These are phyloP conservation scores for Ophidiomyces ophidiicola DNA, from an alignment of 2,329 filamentous ascomycete species.

Conservation along the genomic window DNA sequence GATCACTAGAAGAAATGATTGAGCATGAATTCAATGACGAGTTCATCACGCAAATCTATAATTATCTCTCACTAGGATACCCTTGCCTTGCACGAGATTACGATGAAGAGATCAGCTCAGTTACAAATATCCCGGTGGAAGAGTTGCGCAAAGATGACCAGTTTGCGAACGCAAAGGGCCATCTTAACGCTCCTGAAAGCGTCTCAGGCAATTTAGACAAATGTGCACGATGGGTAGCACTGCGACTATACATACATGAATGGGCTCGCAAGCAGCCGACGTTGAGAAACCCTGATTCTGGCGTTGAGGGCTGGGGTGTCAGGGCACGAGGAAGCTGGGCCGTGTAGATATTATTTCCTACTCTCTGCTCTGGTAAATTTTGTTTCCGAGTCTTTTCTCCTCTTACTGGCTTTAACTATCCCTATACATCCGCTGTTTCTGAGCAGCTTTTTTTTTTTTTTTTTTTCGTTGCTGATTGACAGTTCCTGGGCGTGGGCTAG, in stretches of 20 bases:
- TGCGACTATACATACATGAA: slow-evolving; percentile 71
- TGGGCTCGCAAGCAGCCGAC: slow-evolving; percentile 81
- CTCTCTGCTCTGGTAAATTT: background rate
- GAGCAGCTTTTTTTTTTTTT: background rate
- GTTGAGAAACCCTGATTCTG: slow-evolving; percentile 45
- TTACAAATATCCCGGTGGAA: slow-evolving; percentile 55
- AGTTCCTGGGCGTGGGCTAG: too few species aligned
- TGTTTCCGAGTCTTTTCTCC: background rate
- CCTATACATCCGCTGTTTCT: too few species aligned
- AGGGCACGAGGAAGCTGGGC: slow-evolving; percentile 56
- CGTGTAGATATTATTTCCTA: slow-evolving; percentile 33
- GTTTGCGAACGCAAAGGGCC: slow-evolving; percentile 53
- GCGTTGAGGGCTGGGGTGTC: slow-evolving; percentile 55
- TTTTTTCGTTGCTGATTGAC: background rate
- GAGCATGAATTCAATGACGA: slow-evolving; percentile 62
- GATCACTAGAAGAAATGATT: slow-evolving; percentile 25
- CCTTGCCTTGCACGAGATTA: slow-evolving; percentile 71
- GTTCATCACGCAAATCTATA: slow-evolving; percentile 93
- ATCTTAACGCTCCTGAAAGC: slow-evolving; percentile 46
- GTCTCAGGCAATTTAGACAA: slow-evolving; percentile 26
- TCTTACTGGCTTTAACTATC: background rate
- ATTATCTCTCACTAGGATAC: slow-evolving; percentile 88
- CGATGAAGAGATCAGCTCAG: slow-evolving; percentile 74
- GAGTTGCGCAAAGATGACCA: slow-evolving; percentile 64
- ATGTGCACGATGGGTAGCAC: slow-evolving; percentile 69